Evolutionary conservation across 306 rosid genomes (phyloP), one percentile per base, ranked within the genome.

Genomic region (Cicer bijugum): DNA sequence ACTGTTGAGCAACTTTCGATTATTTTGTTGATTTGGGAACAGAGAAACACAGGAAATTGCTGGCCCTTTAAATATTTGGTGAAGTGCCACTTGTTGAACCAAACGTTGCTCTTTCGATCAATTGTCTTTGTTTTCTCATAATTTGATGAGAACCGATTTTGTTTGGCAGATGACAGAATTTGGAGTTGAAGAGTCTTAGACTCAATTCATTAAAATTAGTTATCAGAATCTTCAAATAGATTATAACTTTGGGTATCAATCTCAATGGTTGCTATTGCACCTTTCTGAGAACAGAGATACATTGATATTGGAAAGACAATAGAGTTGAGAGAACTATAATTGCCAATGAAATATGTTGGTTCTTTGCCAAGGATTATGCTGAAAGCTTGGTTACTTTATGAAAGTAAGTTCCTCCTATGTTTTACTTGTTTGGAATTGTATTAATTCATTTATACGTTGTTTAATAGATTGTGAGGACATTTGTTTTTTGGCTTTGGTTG

Each of bases 121-220:
- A 9, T 42, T 40, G 69, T 39, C 33, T 39, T 16, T 62, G 35
- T 63, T 64, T 64, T 16, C 9, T 17, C 69, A 64, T 15, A 6
- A 17, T 42, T 42, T 64, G 15, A 15, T 6, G 9, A 43, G 7
- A 17, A 9, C 37, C 51, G 9, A 16, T 42, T 64, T 40, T 39
- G 69, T 63, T 44, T 63, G n/a, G 28, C 46, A 63, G 69, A 64
- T 16, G 37, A 4, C 2, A 6, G 8, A 62, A 38, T 62, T 9
- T 16, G 35, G 16, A 16, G 69, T 64, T 64, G 51, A 64, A 20
- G 17, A 9, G 33, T 64, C 69, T 17, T 64, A 10, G 69, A 64
- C 69, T 64, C 15, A 46, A 46, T 46, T 46, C 5, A 10, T 46
- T 4, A 46, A 46, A 3, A 46, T 46, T 12, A 46, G 15, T 46